These are phyloP conservation scores for Pseudocercospora eumusae DNA, from an alignment of 2,329 filamentous ascomycete species.

Conservation along the genomic window DNA sequence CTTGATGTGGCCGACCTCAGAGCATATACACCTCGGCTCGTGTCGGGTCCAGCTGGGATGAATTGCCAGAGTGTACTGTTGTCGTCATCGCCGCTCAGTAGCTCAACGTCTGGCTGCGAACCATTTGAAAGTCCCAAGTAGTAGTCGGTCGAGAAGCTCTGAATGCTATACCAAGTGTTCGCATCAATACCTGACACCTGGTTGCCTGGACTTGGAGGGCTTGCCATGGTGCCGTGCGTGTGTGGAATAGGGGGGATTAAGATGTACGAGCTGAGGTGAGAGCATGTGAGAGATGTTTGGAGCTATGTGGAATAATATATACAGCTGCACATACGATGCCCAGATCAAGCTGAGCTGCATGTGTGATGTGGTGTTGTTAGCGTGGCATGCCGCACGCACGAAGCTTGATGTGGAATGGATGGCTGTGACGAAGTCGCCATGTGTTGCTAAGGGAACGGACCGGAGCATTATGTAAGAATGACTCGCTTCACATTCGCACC, in stretches of 20 bases:
- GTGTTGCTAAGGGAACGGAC: too few relatives aligned
- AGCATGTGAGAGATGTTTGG: background rate
- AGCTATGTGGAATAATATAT: conserved; percentile 3
- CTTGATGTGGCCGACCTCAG: conserved; percentile 13
- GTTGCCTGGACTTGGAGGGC: conserved; percentile 1
- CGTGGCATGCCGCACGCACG: conserved; percentile 1
- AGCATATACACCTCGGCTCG: conserved; percentile 17
- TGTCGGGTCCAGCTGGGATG: conserved; percentile 12
- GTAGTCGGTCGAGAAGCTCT: conserved; percentile 18
- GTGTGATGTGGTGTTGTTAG: background rate
- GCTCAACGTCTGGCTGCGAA: conserved; percentile 8
- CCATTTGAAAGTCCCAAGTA: conserved; percentile 16
- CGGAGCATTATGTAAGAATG: too few relatives aligned
- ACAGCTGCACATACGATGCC: too few relatives aligned
- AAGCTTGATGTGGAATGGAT: conserved; percentile 9
- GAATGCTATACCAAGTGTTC: conserved; percentile 18
- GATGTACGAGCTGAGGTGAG: background rate
- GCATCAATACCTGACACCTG: conserved; percentile 6
- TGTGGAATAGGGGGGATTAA: background rate
- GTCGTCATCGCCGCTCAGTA: conserved; percentile 15
- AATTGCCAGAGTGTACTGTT: conserved; percentile 18
- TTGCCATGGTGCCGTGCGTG: background rate
- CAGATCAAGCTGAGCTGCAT: background rate
- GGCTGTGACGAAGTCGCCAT: background rate
- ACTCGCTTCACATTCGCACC: too few relatives aligned